Evolutionary conservation across 1,284 basidiomycete species (phyloP), one percentile per base, ranked within the genome.

Genomic region (Dichomitus squalens): DNA sequence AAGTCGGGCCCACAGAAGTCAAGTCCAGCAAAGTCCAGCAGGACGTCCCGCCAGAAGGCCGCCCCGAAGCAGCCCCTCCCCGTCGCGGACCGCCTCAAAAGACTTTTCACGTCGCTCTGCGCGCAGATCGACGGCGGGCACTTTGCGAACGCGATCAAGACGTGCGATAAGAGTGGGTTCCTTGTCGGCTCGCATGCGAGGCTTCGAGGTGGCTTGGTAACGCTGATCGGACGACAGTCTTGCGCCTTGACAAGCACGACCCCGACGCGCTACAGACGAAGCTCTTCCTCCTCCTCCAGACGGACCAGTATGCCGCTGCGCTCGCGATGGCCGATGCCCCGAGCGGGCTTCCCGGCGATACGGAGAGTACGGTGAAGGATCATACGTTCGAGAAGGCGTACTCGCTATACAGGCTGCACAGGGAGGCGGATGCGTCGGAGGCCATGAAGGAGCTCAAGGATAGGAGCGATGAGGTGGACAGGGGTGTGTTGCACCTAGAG

Each of bases 41-140:
- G n/a, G n/a, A n/a, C n/a, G n/a, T n/a, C n/a, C n/a, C n/a, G n/a
- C n/a, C n/a, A 61, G 36, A 64, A 61, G 25, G 41, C 57, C 8
- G 53, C 55, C 1, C 59, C 55, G 29, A 88, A 85, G 66, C 79
- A 84, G 52, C 78, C 84, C 1, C 70, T 84, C 16, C 73, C 86
- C 0, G 65, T 78, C 5, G 73, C 80, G 23, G 90, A 92, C 64
- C 78, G 83, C 52, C 72, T 90, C 52, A 88, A 85, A 65, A 83
- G 85, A 41, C 77, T 92, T 51, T 94, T 93, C 73, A 84, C 82
- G 52, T 90, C 90, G 49, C 75, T 95, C 20, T 87, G 86, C 68
- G 88, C 91, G 21, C 93, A 95, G 70, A 86, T 94, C 65, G 90
- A 95, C 64, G 90, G 90, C 33, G 89, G 88, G 2, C 86, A 92